Evolutionary conservation across 2,329 filamentous ascomycete genomes (phyloP).

Genomic region (Cytospora mali): DNA sequence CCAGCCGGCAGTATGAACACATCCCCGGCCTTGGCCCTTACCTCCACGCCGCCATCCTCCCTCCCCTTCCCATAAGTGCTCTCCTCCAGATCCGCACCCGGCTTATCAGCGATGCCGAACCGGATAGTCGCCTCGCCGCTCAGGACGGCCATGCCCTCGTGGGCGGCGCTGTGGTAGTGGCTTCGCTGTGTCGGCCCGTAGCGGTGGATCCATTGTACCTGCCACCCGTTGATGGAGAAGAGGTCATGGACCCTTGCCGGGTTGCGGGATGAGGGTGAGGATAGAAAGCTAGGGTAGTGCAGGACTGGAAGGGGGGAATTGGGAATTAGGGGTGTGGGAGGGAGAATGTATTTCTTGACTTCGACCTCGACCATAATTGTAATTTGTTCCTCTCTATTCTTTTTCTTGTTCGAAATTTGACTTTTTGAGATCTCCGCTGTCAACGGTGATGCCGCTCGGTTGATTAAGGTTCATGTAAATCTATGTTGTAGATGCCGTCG

Average conservation of each 20-base stretch:
- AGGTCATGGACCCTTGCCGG: conserved; percentile 42
- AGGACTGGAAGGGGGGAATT: conserved; percentile 56
- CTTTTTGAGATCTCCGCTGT: neutral
- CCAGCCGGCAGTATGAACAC: conserved; percentile 62
- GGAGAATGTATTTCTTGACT: conserved; percentile 44
- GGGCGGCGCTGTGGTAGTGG: conserved; percentile 59
- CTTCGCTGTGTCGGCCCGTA: conserved; percentile 57
- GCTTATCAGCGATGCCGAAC: conserved; percentile 54
- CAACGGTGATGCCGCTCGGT: neutral
- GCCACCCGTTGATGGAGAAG: conserved; percentile 54
- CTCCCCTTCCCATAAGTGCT: conserved; percentile 43
- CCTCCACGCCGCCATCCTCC: conserved; percentile 51
- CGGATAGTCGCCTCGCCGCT: conserved; percentile 53
- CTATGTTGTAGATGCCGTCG: neutral
- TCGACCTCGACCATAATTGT: conserved; percentile 34
- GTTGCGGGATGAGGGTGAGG: conserved; percentile 25
- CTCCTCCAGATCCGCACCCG: conserved; percentile 40
- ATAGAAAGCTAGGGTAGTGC: conserved; percentile 52
- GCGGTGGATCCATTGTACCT: conserved; percentile 58
- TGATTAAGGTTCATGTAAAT: neutral
- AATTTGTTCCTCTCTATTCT: too few species aligned
- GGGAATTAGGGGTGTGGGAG: conserved; percentile 48
- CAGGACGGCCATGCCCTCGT: conserved; percentile 60
- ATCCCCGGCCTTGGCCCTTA: conserved; percentile 54
- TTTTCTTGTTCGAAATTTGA: too few species aligned